Percentiles rank a stretch among this genome's conserved stretches.
These are phyloP conservation scores for Colletotrichum theobromicola DNA, from an alignment of 2,329 filamentous ascomycete species.

Conservation along the genomic window DNA sequence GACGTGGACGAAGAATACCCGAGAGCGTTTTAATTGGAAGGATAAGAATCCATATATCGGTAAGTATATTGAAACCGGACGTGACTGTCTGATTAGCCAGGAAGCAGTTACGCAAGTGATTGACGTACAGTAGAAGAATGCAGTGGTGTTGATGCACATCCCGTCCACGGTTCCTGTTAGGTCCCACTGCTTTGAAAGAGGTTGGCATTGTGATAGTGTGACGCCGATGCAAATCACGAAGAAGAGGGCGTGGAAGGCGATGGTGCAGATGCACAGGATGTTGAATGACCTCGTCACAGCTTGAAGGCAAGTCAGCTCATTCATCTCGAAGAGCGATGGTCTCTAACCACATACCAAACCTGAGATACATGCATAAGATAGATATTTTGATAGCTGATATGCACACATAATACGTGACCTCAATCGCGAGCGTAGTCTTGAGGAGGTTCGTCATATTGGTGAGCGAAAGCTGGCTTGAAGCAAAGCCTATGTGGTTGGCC, in stretches of 20 bases:
- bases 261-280: conserved; percentile 36
- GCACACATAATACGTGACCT: conserved; percentile 45
- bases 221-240: conserved; percentile 43
- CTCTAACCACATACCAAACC: conserved; percentile 39
- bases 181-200: conserved; percentile 48
- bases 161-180: conserved; percentile 32
- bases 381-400: conserved; percentile 47
- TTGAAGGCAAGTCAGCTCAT: background rate
- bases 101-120: background rate
- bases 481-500: conserved; percentile 26
- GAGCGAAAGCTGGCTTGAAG: conserved; percentile 12
- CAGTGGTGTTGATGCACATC: conserved; percentile 43
- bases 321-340: fast-evolving
- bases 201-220: conserved; percentile 45
- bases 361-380: conserved; percentile 50
- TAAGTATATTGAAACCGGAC: conserved; percentile 49
- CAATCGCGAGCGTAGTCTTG: conserved; percentile 39
- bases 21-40: conserved; percentile 50
- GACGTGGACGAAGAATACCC: conserved; percentile 49
- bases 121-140: conserved; percentile 45
- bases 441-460: conserved; percentile 25
- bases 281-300: conserved; percentile 30
- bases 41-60: conserved; percentile 49
- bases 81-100: conserved; percentile 32
- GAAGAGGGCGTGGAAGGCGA: conserved; percentile 43